Base-by-base conservation (phyloP, 192 early-diverging fungal species). In the Radiomyces spectabilis region DNA sequence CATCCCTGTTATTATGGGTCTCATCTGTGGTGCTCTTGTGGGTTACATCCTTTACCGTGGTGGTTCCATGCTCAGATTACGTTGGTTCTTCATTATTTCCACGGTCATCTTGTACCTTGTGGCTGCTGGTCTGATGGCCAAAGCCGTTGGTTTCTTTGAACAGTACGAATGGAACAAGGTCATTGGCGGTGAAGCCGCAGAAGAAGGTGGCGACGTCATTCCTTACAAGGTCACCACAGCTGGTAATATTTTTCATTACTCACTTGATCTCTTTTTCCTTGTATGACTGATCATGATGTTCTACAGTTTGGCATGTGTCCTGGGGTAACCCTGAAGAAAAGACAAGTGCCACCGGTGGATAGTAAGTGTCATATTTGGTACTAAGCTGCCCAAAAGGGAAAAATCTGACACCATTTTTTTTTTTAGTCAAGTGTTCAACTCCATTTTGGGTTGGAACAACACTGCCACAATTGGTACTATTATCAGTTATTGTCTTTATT, bases 401-500 rank as follows among this genome's bases (percentile, higher is more conserved):
- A n/a, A n/a, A n/a, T n/a, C n/a, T n/a, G n/a, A n/a, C n/a, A n/a
- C n/a, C 16, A 15, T 39, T 39, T 39, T 16, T 39, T 1, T 39
- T 39, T 39, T 39, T 39, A 39, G 13, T 39, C 61, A 69, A 24
- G 77, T 96, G 43, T 84, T 90, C 55, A 79, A 85, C 48, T 74
- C 86, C 2, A 56, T 92, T 18, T 55, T 85, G 18, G 85, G 91
- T 6, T 93, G 90, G 86, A 79, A 65, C 49, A 84, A 83, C 51
- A 68, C 78, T 19, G 89, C 86, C 5, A 92, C 88, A 0, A 55
- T 78, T 38, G 91, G 83, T 38, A 80, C 84, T 35, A 77, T 92
- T 26, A 64, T 78, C 41, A 80, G 77, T 3, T 96, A 96, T 74
- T 84, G 82, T 57, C 46, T 85, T 2, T 94, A 91, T 69, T 96